Percentiles rank a stretch among this genome's conserved stretches.
Conservation (phyloP, 202 grass and related monocot genomes). For the Cymbopogon flexuosus region DNA sequence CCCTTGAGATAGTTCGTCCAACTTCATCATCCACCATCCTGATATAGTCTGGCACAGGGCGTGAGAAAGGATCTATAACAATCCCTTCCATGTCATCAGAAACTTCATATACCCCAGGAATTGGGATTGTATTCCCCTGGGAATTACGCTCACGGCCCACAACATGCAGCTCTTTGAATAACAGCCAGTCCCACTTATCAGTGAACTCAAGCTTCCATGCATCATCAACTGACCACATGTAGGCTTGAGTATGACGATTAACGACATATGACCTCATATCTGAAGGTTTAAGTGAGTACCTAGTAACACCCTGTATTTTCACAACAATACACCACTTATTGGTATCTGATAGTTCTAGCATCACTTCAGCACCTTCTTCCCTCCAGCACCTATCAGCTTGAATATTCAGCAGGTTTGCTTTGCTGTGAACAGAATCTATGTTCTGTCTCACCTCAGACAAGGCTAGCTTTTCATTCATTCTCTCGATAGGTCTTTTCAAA, state of each 20-base stretch:
- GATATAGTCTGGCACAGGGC: constrained; percentile 58
- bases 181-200: constrained; percentile 81
- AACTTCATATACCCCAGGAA: constrained; percentile 61
- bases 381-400: constrained; percentile 73
- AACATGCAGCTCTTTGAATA: constrained; percentile 82
- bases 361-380: constrained; percentile 64
- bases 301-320: constrained; percentile 56
- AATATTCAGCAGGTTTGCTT: constrained; percentile 65
- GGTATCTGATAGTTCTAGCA: constrained; percentile 55
- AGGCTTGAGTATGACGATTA: constrained; percentile 88
- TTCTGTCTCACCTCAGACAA: constrained; percentile 73
- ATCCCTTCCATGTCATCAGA: constrained; percentile 35
- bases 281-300: constrained; percentile 54
- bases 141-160: constrained; percentile 64
- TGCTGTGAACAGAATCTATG: constrained; percentile 58
- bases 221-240: constrained; percentile 74
- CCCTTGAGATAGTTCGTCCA: constrained; percentile 42
- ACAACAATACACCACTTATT: constrained; percentile 81
- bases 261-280: constrained; percentile 60
- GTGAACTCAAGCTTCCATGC: constrained; percentile 81
- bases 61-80: constrained; percentile 47
- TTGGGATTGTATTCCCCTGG: constrained; percentile 52
- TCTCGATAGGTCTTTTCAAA: constrained; percentile 61
- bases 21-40: constrained; percentile 69
- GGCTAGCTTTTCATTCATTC: constrained; percentile 55